Base-by-base conservation (phyloP, 805 yeast species). In the Schizosaccharomyces osmophilus region DNA sequence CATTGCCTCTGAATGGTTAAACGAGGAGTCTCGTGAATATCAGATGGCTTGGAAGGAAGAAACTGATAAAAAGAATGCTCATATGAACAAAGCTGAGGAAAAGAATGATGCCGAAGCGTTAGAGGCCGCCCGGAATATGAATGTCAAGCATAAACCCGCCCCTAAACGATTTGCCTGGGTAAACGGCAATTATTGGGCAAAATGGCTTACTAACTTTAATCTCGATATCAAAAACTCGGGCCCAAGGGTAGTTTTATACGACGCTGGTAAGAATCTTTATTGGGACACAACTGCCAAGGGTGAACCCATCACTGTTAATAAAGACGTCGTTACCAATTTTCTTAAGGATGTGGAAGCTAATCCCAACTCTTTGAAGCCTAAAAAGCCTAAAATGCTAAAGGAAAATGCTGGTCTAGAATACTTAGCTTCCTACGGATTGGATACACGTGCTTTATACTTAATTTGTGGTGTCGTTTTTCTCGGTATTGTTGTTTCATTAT, bases 91-190 rank as follows among this genome's bases (percentile, higher is more conserved):
- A 62, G 73, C 73, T 5, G 64, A 64, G 29, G 70, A 67, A 59
- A 64, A 65, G 51, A 72, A 67, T 39, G 73, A 71, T 62, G 64
- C 66, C 60, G 62, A 63, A 32, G 73, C 70, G 2, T 67, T 67
- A 11, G 64, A 68, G 48, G 63, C 62, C 60, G 73, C 73, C 17
- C 65, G 66, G 62, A 64, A 62, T 51, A 68, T 66, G 57, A 65
- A 63, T 45, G 69, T 70, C 29, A 66, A 64, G 19, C 66, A 67
- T 11, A 65, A 68, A 5, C 65, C 64, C 2, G 62, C 64, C 8
- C 61, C 60, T 54, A 63, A 59, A 57, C 70, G 69, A 8, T 70
- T 71, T 60, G 72, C 71, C 2, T 71, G 73, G 72, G 67, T 71
- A n/a, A 71, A 71, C 63, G 71, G 70, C 13, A 63, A 66, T 19